Conservation (phyloP, 202 grass and related monocot species). For the Schoenoplectus tabernaemontani region DNA sequence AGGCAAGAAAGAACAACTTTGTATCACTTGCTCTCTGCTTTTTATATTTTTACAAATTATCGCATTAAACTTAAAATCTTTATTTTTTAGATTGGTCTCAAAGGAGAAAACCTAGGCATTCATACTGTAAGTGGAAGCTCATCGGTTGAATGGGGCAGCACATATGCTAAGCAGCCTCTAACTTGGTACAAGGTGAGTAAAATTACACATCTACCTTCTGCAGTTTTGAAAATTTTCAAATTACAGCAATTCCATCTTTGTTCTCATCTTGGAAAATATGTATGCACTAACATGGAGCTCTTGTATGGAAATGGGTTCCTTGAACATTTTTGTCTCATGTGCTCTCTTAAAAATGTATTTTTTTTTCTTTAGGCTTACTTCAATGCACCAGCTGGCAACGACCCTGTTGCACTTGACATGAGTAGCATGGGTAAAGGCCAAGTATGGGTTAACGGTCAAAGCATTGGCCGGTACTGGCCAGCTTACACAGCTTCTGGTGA, state of each 20-base stretch:
- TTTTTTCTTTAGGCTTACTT: slow-evolving; percentile 55
- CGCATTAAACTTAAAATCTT: not conserved
- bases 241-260: not conserved
- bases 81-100: slow-evolving; percentile 60
- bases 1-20: slow-evolving; percentile 26
- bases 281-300: too few species aligned
- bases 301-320: not conserved
- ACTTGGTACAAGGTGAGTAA: slow-evolving; percentile 87
- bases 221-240: not conserved
- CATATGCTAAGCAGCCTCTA: slow-evolving; percentile 38
- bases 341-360: not conserved
- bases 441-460: slow-evolving; percentile 77
- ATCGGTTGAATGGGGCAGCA: slow-evolving; percentile 57
- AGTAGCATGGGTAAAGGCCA: slow-evolving; percentile 93
- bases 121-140: slow-evolving; percentile 53
- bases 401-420: slow-evolving; percentile 81
- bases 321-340: not conserved
- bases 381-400: slow-evolving; percentile 52
- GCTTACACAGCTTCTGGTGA: slow-evolving; percentile 58
- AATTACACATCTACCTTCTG: not conserved
- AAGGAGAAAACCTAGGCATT: slow-evolving; percentile 57
- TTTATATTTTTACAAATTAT: not conserved
- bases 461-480: slow-evolving; percentile 75
- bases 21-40: not conserved
- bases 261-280: too few species aligned